Base-by-base conservation (phyloP, 148 eudicot genomes). In the Cornus florida region DNA sequence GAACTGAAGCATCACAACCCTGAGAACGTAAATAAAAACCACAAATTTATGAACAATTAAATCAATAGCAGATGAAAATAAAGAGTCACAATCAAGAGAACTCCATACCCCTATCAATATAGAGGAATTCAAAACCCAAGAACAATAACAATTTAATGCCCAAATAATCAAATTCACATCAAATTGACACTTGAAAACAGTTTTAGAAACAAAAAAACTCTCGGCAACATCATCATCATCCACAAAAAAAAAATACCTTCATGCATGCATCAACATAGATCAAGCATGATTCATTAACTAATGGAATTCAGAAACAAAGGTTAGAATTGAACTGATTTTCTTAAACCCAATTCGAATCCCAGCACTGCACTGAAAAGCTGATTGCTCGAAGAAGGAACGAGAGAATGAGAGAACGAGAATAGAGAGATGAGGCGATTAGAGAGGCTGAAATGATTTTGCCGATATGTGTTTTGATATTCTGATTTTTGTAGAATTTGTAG, bases 221-320 rank as follows among this genome's bases (percentile, higher is more conserved):
- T 62, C 20, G 14, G 43, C 65, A 41, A 22, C 57, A 23, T 32
- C 31, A 20, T 12, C 38, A 70, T 20, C 69, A 53, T 24, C 68
- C 4, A 14, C 0, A 78, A 6, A 71, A 38, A 71, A 38, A 60
- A 28, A 0, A 11, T 59, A n/a, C 20, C 3, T 41, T 22, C 24
- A 79, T 19, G 22, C 62, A 24, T 60, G 7, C n/a, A 9, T 19
- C 60, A 13, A 56, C 14, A 67, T 28, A 28, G 68, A 53, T 73
- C 77, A 68, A 65, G 35, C 67, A 10, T 24, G 43, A 73, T 80
- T 68, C 28, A 73, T 7, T 60, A 60, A 60, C 4, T 17, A 60
- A 14, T 28, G 66, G 1, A 53, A 43, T 70, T 33, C 12, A 0
- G 23, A 8, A 33, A 57, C 35, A 1, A 12, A 13, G 17, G 9